A percentile compares a stretch with the other conserved stretches of the same genome.
Conservation (phyloP, 306 rosid species). For the Astragalus glycyphyllos region DNA sequence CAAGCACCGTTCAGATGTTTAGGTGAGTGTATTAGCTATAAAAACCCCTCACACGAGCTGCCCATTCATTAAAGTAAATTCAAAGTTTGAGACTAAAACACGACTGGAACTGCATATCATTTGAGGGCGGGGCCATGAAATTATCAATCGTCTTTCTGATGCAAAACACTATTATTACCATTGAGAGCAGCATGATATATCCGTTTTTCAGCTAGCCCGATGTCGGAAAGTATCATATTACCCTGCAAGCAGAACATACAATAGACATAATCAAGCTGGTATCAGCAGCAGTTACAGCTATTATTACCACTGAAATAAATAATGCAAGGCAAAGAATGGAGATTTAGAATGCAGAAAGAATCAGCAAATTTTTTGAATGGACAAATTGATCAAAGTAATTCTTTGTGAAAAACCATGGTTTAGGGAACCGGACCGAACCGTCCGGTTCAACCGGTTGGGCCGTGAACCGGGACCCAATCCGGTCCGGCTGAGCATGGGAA, state of each 20-base stretch:
- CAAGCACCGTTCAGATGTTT: constrained; percentile 44
- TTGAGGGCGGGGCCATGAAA: constrained; percentile 75
- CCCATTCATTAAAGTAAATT: constrained; percentile 53
- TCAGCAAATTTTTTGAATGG: constrained; percentile 2
- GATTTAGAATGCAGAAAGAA: constrained; percentile 23
- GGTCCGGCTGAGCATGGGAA: too few relatives aligned
- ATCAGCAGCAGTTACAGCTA: constrained; percentile 18
- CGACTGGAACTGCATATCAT: constrained; percentile 65
- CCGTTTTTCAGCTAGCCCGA: constrained; percentile 95
- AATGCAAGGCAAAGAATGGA: constrained; percentile 8
- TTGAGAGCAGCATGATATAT: constrained; percentile 91
- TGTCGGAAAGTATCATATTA: constrained; percentile 71
- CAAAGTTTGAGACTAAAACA: constrained; percentile 54
- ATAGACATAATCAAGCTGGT: constrained; percentile 34
- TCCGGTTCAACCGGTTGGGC: too few relatives aligned
- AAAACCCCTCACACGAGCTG: constrained; percentile 51
- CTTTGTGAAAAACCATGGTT: not conserved
- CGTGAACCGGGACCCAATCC: too few relatives aligned
- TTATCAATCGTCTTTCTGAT: constrained; percentile 97
- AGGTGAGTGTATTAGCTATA: constrained; percentile 40
- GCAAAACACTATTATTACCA: constrained; percentile 98
- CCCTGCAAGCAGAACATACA: constrained; percentile 66
- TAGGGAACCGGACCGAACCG: too few relatives aligned
- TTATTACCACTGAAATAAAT: constrained; percentile 1
- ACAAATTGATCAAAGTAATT: constrained; percentile 8